Evolutionary conservation across 371 early-diverging fungal species (phyloP).

Genomic region (Syncephalis plumigaleata): DNA sequence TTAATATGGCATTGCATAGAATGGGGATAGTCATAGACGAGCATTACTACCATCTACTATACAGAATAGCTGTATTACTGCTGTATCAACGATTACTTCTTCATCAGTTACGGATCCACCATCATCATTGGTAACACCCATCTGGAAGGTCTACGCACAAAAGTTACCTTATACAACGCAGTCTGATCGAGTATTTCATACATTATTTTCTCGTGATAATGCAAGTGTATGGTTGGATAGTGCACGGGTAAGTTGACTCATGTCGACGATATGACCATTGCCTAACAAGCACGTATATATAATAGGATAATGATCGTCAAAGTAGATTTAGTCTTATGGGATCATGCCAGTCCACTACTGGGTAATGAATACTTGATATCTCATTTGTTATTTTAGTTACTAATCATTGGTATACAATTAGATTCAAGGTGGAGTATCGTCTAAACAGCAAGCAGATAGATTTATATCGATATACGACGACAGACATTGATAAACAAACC

Average conservation of each 20-base stretch:
- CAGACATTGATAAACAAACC: no score
- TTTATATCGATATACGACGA: no score
- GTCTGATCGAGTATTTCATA: slow-evolving; percentile 12
- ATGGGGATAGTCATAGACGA: no score
- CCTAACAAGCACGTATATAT: background rate
- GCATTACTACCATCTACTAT: no score
- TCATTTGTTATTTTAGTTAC: no score
- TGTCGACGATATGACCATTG: background rate
- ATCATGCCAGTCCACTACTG: background rate
- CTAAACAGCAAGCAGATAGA: no score
- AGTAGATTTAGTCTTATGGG: background rate
- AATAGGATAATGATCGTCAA: background rate
- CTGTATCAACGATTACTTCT: no score
- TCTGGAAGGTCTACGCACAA: background rate
- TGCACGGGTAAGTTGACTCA: slow-evolving; percentile 17
- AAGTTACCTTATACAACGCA: background rate
- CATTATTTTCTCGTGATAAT: slow-evolving; percentile 13
- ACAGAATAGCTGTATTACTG: no score
- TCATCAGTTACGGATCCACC: no score
- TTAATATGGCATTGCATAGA: background rate
- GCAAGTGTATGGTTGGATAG: slow-evolving; percentile 48
- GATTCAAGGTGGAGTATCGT: background rate
- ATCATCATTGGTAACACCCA: no score
- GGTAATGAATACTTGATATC: background rate
- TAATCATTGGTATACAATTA: background rate